Evolutionary conservation across 2,329 filamentous ascomycete genomes (phyloP).

Genomic region (Aspergillus cejpii): DNA sequence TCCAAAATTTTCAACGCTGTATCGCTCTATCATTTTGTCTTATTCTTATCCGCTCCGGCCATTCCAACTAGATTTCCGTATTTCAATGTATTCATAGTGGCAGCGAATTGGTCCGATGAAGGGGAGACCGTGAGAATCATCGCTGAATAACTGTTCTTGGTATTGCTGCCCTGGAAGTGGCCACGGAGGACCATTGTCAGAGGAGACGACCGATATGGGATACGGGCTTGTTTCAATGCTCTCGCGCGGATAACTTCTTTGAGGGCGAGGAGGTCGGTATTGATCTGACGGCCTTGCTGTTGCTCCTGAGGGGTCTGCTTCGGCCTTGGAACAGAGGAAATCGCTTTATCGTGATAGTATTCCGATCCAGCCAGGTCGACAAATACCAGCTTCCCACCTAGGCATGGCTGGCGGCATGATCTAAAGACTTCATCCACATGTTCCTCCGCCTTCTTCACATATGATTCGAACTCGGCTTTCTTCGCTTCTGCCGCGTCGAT

Average conservation of each 20-base stretch:
- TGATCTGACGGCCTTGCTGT: constrained; percentile 42
- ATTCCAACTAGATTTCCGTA: constrained; percentile 39
- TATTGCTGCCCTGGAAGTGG: constrained; percentile 27
- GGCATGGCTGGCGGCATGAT: constrained; percentile 20
- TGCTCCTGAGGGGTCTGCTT: constrained; percentile 37
- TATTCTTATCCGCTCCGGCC: too few relatives aligned
- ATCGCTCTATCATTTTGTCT: too few relatives aligned
- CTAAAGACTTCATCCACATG: constrained; percentile 22
- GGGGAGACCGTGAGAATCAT: constrained; percentile 41
- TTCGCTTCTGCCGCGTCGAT: constrained; percentile 39
- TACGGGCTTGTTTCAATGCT: constrained; percentile 27
- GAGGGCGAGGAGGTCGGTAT: constrained; percentile 41
- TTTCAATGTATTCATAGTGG: constrained; percentile 42
- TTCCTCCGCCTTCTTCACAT: constrained; percentile 33
- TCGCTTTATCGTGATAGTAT: constrained; percentile 32
- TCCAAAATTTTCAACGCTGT: too few relatives aligned
- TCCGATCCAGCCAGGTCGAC: constrained; percentile 44
- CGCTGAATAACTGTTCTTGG: constrained; percentile 24
- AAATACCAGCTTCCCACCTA: constrained; percentile 42
- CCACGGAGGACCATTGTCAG: constrained; percentile 42
- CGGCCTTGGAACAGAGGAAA: not conserved
- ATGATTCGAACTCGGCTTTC: constrained; percentile 33
- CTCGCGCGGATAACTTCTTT: constrained; percentile 45
- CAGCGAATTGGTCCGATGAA: constrained; percentile 31
- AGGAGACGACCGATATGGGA: constrained; percentile 40